Evolutionary conservation across 2,329 filamentous ascomycete genomes (phyloP).

Genomic region (Xylaria sp.): DNA sequence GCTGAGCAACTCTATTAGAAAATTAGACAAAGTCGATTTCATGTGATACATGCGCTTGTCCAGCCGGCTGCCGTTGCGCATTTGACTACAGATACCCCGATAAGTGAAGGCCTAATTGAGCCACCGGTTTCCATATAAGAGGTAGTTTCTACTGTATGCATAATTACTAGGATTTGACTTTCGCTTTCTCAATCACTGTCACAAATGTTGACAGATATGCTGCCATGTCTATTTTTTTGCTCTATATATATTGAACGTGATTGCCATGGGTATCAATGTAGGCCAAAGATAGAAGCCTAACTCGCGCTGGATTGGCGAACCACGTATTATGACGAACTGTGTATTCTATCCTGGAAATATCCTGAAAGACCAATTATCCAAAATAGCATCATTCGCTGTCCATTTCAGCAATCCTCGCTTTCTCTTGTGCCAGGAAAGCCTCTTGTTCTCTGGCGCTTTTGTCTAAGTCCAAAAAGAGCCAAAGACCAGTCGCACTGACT

Average conservation of each 20-base stretch:
- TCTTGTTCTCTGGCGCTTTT: conserved; percentile 70
- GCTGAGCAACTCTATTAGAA: no score
- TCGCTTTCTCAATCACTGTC: not conserved
- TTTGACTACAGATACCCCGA: not conserved
- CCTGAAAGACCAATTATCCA: not conserved
- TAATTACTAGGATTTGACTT: not conserved
- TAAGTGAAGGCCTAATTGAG: not conserved
- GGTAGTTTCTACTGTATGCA: not conserved
- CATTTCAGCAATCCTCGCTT: conserved; percentile 36
- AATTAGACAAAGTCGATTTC: no score
- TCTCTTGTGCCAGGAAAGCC: conserved; percentile 59
- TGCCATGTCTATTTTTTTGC: not conserved
- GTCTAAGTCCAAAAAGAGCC: conserved; percentile 68
- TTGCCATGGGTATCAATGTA: conserved; percentile 22
- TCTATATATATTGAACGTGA: conserved; percentile 10
- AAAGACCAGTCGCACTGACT: conserved; percentile 64
- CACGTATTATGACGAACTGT: not conserved
- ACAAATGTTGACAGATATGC: not conserved
- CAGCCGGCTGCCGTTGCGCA: no score
- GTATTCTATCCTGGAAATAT: not conserved
- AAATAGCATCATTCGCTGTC: conserved; percentile 30
- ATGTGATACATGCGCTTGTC: no score
- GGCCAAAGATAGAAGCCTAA: not conserved
- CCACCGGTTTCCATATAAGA: not conserved
- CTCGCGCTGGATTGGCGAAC: not conserved